Evolutionary conservation across 1,139 yeast species (phyloP).

Genomic region (Nakaseomyces sp.): DNA sequence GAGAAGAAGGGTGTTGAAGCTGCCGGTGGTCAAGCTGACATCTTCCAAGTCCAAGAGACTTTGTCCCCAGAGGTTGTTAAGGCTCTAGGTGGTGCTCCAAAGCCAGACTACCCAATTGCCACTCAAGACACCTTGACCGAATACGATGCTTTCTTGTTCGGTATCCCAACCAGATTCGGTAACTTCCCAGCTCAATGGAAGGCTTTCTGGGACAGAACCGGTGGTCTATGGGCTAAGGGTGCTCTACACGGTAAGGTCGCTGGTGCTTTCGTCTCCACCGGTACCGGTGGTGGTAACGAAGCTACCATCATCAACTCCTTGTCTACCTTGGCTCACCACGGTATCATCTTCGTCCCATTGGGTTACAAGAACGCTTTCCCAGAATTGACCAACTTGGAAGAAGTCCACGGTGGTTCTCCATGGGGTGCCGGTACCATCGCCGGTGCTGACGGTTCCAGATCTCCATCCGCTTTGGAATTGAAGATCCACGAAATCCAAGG

Average conservation of each 20-base stretch:
- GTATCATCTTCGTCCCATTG: conserved; percentile 69
- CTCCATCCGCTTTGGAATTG: conserved; percentile 54
- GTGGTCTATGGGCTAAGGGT: conserved; percentile 76
- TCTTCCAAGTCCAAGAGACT: conserved; percentile 77
- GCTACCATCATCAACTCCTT: conserved; percentile 55
- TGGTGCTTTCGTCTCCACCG: conserved; percentile 69
- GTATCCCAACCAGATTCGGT: conserved; percentile 80
- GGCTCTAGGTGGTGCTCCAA: conserved; percentile 58
- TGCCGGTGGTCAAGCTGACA: conserved; percentile 65
- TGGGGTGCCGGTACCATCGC: conserved; percentile 84
- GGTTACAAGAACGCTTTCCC: conserved; percentile 63
- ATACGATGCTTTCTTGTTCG: conserved; percentile 72
- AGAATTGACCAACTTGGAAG: conserved; percentile 48
- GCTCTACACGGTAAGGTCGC: conserved; percentile 67
- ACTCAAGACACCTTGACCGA: conserved; percentile 46
- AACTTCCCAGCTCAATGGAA: conserved; percentile 74
- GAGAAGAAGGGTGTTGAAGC: conserved; percentile 62
- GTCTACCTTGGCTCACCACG: conserved; percentile 69
- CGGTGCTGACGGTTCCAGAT: conserved; percentile 67
- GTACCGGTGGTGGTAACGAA: conserved; percentile 81
- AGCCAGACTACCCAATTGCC: conserved; percentile 63
- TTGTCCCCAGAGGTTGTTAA: conserved; percentile 51
- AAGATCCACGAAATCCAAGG: conserved; percentile 54
- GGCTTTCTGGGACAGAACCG: conserved; percentile 75
- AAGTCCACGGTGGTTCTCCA: conserved; percentile 71